phyloP scores from a whole-genome alignment of 2,329 filamentous ascomycete species.

The Fusarium sp. region DNA sequence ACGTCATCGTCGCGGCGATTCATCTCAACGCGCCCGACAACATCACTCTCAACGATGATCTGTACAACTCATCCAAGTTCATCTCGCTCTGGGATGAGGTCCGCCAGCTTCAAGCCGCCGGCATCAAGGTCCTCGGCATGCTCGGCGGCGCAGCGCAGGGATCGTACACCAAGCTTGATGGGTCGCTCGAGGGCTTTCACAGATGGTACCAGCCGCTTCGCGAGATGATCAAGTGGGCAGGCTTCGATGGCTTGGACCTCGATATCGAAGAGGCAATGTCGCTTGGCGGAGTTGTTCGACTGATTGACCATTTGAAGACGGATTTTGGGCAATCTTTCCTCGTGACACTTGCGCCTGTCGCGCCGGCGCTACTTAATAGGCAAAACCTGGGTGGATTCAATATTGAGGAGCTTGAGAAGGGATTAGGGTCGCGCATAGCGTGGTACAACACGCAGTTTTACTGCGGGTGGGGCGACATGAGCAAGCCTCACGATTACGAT shows the following conservation, averaged over 20 bases:
- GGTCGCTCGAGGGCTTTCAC: conserved; percentile 72
- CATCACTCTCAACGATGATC: conserved; percentile 82
- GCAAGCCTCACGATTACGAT: conserved; percentile 56
- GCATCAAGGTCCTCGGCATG: conserved; percentile 85
- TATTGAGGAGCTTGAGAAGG: conserved; percentile 77
- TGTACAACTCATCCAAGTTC: conserved; percentile 72
- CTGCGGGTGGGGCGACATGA: conserved; percentile 79
- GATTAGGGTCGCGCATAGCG: conserved; percentile 70
- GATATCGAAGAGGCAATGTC: conserved; percentile 83
- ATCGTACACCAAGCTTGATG: conserved; percentile 69
- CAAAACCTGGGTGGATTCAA: conserved; percentile 81
- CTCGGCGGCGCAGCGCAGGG: conserved; percentile 84
- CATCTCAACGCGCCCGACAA: conserved; percentile 77
- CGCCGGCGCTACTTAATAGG: conserved; percentile 70
- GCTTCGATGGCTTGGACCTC: conserved; percentile 76
- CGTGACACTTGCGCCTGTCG: conserved; percentile 83
- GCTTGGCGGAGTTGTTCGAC: conserved; percentile 70
- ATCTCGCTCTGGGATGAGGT: conserved; percentile 82
- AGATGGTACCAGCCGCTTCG: conserved; percentile 77
- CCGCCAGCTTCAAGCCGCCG: conserved; percentile 73
- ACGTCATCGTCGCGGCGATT: conserved; percentile 85
- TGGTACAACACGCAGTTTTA: conserved; percentile 95
- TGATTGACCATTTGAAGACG: conserved; percentile 73
- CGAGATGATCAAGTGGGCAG: conserved; percentile 69
- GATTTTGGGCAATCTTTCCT: conserved; percentile 78